Base-by-base conservation (phyloP, 192 early-diverging fungal genomes). In the Geranomyces michiganensis region DNA sequence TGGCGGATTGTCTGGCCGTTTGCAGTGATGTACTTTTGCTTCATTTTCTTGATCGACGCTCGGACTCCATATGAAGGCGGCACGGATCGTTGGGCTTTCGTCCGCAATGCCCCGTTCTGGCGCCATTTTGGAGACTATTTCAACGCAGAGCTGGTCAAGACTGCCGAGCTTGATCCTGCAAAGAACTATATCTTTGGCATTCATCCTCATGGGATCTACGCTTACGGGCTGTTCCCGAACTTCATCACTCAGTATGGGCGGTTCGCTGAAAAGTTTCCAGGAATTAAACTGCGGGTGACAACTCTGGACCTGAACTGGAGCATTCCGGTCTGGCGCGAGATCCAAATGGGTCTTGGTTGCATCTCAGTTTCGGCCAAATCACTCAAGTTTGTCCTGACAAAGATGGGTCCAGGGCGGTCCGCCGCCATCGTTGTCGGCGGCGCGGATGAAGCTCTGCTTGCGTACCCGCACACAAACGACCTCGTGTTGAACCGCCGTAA, bases 141-240 rank as follows among this genome's bases (percentile, higher is more conserved):
- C 67, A 90, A 91, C 9, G 85, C 90, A 30, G 79, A 82, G 10
- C 78, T 96, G 44, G 78, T 91, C 62, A 93, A 94, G 84, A 92
- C 94, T 65, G 87, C 70, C 32, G 91, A 94, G 63, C 73, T 98
- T 58, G 93, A 96, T 74, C 88, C 95, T 1, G 74, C 65, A 22
- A 87, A 87, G 53, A 91, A 91, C 65, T 96, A 98, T 70, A 83
- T 98, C 0, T 93, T 98, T 81, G 94, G 87, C 48, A 91, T 91
- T 71, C 95, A 98, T 73, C 95, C 94, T 17, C 93, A 96, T 69
- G 82, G 82, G 48, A 74, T 72, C 9, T 72, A 64, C 46, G 65
- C 61, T 47, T 72, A 72, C 62, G 70, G 70, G 15, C 62, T 72
- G 0, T 48, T 72, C 12, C 70, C 70, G 44, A 63, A 33, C 30